A percentile compares a stretch with the other conserved stretches of the same genome.
phyloP scores from a whole-genome alignment of 345 rosid species.

The Ailanthus altissimus region DNA sequence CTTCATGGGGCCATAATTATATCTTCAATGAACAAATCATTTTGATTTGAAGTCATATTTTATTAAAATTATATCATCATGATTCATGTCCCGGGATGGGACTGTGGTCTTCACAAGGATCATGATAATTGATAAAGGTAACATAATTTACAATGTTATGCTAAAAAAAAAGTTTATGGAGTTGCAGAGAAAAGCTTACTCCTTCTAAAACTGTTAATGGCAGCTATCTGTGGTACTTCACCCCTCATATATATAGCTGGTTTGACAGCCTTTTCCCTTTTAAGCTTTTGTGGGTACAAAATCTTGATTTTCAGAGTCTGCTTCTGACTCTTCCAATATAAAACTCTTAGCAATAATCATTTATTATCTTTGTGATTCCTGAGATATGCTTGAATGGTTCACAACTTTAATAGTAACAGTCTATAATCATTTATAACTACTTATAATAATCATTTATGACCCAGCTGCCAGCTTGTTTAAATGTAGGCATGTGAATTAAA shows the following conservation, averaged over 20 bases:
- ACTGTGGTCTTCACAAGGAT: constrained; percentile 1
- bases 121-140: not conserved
- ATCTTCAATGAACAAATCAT: constrained; percentile 24
- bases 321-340: not conserved
- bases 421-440: too few species aligned
- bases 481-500: too few species aligned
- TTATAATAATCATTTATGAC: too few species aligned
- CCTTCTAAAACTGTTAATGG: constrained; percentile 27
- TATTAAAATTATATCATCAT: not conserved
- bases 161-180: not conserved
- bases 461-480: too few species aligned
- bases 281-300: not conserved
- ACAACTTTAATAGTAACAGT: not conserved
- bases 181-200: constrained; percentile 16
- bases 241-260: not conserved
- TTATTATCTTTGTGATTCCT: not conserved
- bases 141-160: not conserved
- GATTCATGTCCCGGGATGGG: not conserved
- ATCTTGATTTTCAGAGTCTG: not conserved
- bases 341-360: not conserved
- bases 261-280: not conserved
- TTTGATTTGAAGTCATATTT: constrained; percentile 31
- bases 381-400: not conserved
- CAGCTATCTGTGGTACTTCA: constrained; percentile 28
- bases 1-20: constrained; percentile 19